These are phyloP conservation scores for Volvox carteri DNA, from an alignment of 163 green algal species.

Conservation along the genomic window DNA sequence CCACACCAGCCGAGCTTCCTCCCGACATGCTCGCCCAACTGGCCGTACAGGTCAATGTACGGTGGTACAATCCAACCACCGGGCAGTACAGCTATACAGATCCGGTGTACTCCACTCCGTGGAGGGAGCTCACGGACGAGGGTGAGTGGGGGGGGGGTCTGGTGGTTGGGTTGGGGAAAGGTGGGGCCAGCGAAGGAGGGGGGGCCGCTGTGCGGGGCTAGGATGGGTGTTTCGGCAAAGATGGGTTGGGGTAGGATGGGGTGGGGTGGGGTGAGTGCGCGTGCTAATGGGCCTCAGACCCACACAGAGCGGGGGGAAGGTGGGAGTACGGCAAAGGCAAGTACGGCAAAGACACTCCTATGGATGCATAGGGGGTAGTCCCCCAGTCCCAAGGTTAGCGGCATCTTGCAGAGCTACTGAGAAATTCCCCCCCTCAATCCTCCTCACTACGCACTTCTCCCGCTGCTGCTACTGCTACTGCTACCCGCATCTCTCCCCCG, in stretches of 20 bases:
- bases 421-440: background rate
- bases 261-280: too few relatives aligned
- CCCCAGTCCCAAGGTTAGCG: too few relatives aligned
- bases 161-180: background rate
- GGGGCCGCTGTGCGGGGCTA: background rate
- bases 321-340: too few relatives aligned
- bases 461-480: too few relatives aligned
- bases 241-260: too few relatives aligned
- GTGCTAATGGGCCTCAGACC: too few relatives aligned
- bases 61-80: constrained; percentile 13
- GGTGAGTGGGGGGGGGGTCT: constrained; percentile 1
- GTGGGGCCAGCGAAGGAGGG: background rate
- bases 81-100: constrained; percentile 21
- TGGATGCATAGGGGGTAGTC: too few relatives aligned
- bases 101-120: constrained; percentile 21
- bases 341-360: too few relatives aligned
- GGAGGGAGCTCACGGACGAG: constrained; percentile 38
- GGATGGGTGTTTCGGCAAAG: too few relatives aligned
- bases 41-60: background rate
- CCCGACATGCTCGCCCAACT: constrained; percentile 1
- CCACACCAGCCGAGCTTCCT: background rate
- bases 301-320: too few relatives aligned
- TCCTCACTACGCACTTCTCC: background rate
- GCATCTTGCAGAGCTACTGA: too few relatives aligned
- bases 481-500: background rate